These are phyloP conservation scores for Penicillium coffeae DNA, from an alignment of 495 filamentous ascomycete species.

Conservation along the genomic window DNA sequence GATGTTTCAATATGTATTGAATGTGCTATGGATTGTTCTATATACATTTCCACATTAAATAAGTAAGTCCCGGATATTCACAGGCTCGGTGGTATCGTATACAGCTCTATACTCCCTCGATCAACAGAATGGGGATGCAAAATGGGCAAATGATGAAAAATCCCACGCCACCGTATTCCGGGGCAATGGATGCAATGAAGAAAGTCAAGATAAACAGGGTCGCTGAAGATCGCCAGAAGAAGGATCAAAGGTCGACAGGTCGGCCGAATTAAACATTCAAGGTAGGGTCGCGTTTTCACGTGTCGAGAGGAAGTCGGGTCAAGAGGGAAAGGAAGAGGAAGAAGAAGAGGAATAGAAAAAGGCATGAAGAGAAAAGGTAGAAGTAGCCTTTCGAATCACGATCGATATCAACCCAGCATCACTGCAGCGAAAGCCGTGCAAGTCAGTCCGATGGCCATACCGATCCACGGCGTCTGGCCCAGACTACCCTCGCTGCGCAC, in stretches of 20 bases:
- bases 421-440: conserved; percentile 43
- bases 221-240: conserved; percentile 13
- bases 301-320: conserved; percentile 6
- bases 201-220: conserved; percentile 6
- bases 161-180: conserved; percentile 6
- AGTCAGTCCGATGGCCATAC: conserved; percentile 46
- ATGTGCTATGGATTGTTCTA: conserved; percentile 8
- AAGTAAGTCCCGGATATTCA: conserved; percentile 8
- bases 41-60: conserved; percentile 16
- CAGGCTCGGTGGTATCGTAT: conserved; percentile 24
- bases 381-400: conserved; percentile 3
- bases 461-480: conserved; percentile 47
- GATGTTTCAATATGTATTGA: not conserved
- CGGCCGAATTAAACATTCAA: conserved; percentile 10
- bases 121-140: conserved; percentile 14
- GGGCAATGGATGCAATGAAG: conserved; percentile 15
- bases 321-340: conserved; percentile 15
- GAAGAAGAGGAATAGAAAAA: conserved; percentile 14
- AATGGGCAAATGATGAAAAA: conserved; percentile 11
- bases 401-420: conserved; percentile 35
- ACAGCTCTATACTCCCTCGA: conserved; percentile 28
- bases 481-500: conserved; percentile 44
- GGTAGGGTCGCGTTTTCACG: conserved; percentile 17
- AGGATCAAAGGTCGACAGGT: conserved; percentile 6
- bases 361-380: conserved; percentile 7